Percentiles rank a stretch among this genome's conserved stretches.
Conservation (phyloP, 768 basidiomycete genomes). For the Symmetrospora coprosmae region DNA sequence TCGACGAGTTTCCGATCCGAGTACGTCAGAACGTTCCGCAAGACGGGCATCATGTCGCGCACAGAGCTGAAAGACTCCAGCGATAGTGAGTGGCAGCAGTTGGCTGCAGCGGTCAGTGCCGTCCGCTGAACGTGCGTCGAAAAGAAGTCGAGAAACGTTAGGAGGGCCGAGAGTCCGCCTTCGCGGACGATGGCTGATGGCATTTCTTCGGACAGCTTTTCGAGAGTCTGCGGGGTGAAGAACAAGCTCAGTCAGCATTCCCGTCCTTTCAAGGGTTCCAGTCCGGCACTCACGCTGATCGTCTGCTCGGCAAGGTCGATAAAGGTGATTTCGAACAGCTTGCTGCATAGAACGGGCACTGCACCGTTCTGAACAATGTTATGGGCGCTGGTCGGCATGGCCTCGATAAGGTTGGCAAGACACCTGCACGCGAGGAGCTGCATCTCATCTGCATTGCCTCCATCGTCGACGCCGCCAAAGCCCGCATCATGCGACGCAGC, state of each 20-base stretch:
- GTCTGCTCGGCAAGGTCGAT: slow-evolving; percentile 98
- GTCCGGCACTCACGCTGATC: slow-evolving; percentile 60
- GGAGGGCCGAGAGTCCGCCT: slow-evolving; percentile 77
- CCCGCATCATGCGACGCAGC: slow-evolving; percentile 57
- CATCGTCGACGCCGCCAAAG: slow-evolving; percentile 42
- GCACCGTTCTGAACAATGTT: slow-evolving; percentile 97
- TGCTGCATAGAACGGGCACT: slow-evolving; percentile 91
- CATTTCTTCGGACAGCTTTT: slow-evolving; percentile 97
- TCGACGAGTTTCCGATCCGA: slow-evolving; percentile 95
- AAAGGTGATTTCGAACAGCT: slow-evolving; percentile 88
- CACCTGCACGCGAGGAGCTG: slow-evolving; percentile 93
- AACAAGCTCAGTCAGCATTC: not conserved
- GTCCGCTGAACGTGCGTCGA: slow-evolving; percentile 94
- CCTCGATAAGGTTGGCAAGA: slow-evolving; percentile 95
- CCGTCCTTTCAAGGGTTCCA: not conserved
- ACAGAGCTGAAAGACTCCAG: slow-evolving; percentile 80
- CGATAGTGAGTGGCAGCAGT: slow-evolving; percentile 86
- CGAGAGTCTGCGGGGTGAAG: slow-evolving; percentile 55
- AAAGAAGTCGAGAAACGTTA: slow-evolving; percentile 96
- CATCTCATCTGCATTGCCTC: slow-evolving; percentile 55
- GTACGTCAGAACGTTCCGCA: slow-evolving; percentile 78
- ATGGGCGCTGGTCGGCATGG: slow-evolving; percentile 92
- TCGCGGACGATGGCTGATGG: slow-evolving; percentile 90
- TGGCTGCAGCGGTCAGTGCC: slow-evolving; percentile 87
- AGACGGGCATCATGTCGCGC: slow-evolving; percentile 64